Percentiles rank a stretch among this genome's conserved stretches.
Conservation (phyloP, 1,284 basidiomycete species). For the Sanguinoderma infundibulare region DNA sequence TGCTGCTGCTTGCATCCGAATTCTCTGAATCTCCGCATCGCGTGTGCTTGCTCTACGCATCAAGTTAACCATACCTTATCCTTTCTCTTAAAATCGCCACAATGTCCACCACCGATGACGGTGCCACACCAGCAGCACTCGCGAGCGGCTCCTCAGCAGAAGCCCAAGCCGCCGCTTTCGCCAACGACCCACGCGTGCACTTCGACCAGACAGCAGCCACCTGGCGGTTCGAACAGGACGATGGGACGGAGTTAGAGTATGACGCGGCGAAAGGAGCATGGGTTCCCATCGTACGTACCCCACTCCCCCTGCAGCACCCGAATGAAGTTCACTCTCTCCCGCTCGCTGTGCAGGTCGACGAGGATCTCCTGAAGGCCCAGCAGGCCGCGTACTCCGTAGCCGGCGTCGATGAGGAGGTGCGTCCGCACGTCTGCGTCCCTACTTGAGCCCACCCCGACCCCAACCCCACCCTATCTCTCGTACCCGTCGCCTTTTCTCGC, state of each 20-base stretch:
- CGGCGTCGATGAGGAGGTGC: conserved; percentile 90
- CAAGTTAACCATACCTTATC: not conserved
- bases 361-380: conserved; percentile 82
- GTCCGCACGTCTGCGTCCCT: conserved; percentile 34
- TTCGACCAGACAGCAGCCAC: conserved; percentile 77
- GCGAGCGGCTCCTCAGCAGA: conserved; percentile 53
- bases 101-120: conserved; percentile 21
- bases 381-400: conserved; percentile 91
- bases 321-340: not conserved
- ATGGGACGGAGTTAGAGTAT: conserved; percentile 91
- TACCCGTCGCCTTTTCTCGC: conserved; percentile 18
- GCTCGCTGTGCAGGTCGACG: conserved; percentile 61
- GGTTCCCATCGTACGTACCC: conserved; percentile 76
- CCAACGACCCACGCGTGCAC: conserved; percentile 78
- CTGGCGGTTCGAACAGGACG: conserved; percentile 90
- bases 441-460: conserved; percentile 17
- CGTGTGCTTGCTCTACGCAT: not conserved
- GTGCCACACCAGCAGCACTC: conserved; percentile 51
- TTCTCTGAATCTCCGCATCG: not conserved
- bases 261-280: conserved; percentile 75
- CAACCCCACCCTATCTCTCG: conserved; percentile 15
- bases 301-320: not conserved
- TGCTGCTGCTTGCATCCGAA: not conserved
- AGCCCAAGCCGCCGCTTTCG: conserved; percentile 69
- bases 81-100: not conserved